Percentiles rank a stretch among this genome's conserved stretches.
phyloP scores from a whole-genome alignment of 164 flowering plant genomes.

The Pachysandra terminalis region DNA sequence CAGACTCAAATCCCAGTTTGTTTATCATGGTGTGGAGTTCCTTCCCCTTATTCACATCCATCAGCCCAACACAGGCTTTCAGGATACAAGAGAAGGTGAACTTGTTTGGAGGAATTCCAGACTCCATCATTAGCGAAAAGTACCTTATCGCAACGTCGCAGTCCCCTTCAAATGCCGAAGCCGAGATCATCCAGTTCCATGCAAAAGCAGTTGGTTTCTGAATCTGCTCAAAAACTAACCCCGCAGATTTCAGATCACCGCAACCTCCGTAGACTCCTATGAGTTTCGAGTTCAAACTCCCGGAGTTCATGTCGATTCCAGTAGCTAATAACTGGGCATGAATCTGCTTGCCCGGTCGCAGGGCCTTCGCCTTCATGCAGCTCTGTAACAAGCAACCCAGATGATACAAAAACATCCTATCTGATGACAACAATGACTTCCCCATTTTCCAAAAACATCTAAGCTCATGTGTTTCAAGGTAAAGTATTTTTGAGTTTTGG shows the following conservation, averaged over 20 bases:
- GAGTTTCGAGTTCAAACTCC: constrained; percentile 43
- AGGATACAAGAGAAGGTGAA: constrained; percentile 46
- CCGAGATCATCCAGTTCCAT: constrained; percentile 35
- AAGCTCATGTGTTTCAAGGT: too few species aligned
- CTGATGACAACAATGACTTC: neutral
- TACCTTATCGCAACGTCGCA: constrained; percentile 20
- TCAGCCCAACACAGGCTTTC: constrained; percentile 62
- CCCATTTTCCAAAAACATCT: too few species aligned
- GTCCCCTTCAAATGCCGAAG: constrained; percentile 24
- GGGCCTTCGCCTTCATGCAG: constrained; percentile 32
- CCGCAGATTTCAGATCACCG: constrained; percentile 44
- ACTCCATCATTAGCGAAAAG: constrained; percentile 37
- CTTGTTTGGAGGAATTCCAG: constrained; percentile 37
- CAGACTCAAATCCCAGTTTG: constrained; percentile 33
- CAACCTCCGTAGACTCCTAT: constrained; percentile 59
- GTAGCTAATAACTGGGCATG: constrained; percentile 42
- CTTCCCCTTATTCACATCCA: constrained; percentile 49
- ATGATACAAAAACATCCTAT: neutral
- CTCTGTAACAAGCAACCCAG: constrained; percentile 11
- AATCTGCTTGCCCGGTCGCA: constrained; percentile 52
- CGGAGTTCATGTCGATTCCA: constrained; percentile 12
- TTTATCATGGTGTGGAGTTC: constrained; percentile 25
- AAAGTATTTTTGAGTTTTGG: too few species aligned
- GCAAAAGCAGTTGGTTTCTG: constrained; percentile 22
- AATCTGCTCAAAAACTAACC: constrained; percentile 13